Conservation (phyloP, 495 filamentous ascomycete genomes). For the Penicillium salamii region DNA sequence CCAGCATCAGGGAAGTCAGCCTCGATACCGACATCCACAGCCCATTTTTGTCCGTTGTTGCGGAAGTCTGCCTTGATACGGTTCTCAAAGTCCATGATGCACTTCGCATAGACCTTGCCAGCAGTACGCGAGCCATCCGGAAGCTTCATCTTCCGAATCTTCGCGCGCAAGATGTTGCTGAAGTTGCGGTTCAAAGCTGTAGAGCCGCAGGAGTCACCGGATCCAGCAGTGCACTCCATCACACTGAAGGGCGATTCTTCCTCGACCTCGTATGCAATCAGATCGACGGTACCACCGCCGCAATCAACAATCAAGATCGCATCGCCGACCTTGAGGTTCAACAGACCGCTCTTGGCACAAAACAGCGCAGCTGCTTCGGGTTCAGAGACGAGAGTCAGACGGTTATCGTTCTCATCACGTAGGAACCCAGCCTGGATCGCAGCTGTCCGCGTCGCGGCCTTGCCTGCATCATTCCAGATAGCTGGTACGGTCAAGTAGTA, state of each 20-base stretch:
- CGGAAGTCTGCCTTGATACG: conserved; percentile 80
- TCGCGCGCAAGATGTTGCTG: conserved; percentile 75
- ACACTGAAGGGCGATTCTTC: conserved; percentile 76
- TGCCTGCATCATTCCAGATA: conserved; percentile 80
- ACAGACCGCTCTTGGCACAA: conserved; percentile 72
- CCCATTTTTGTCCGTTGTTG: conserved; percentile 81
- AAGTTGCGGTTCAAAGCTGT: conserved; percentile 81
- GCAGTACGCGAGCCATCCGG: conserved; percentile 73
- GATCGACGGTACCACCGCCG: conserved; percentile 75
- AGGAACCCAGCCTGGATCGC: conserved; percentile 76
- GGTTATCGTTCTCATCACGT: conserved; percentile 73
- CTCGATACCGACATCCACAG: conserved; percentile 78
- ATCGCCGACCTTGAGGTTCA: conserved; percentile 74
- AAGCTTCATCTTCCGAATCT: conserved; percentile 82
- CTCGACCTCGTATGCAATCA: conserved; percentile 79
- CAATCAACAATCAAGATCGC: conserved; percentile 78
- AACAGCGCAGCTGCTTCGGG: conserved; percentile 78
- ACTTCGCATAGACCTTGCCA: conserved; percentile 77
- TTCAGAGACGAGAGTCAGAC: conserved; percentile 71
- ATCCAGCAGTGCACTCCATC: conserved; percentile 73
- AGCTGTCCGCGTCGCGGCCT: conserved; percentile 72
- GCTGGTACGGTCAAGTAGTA: conserved; percentile 77
- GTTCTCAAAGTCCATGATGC: conserved; percentile 85
- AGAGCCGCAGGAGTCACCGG: conserved; percentile 74
- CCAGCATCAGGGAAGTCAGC: conserved; percentile 76